Conservation (phyloP, 2,329 filamentous ascomycete species). For the Stromatinia cepivora region DNA sequence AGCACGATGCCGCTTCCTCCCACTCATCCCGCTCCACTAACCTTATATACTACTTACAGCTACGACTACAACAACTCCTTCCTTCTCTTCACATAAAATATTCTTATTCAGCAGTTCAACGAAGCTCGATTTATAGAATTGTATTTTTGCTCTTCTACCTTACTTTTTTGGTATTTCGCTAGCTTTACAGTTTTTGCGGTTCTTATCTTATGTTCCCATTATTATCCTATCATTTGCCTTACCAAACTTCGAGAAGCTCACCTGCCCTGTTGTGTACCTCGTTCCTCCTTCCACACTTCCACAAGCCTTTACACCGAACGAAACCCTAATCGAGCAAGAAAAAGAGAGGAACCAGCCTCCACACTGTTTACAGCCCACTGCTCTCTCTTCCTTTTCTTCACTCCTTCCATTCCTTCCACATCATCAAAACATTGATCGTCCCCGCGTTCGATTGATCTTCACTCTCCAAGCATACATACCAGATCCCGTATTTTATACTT, state of each 20-base stretch:
- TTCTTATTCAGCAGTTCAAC: background rate
- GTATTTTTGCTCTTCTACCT: background rate
- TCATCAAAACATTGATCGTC: slow-evolving; percentile 3
- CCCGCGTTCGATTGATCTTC: background rate
- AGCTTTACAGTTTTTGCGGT: background rate
- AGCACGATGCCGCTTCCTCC: slow-evolving; percentile 11
- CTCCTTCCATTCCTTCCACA: slow-evolving; percentile 14
- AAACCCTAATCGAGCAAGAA: slow-evolving; percentile 1
- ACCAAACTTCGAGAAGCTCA: slow-evolving; percentile 23
- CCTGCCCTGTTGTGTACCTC: slow-evolving; percentile 21
- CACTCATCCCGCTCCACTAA: slow-evolving; percentile 15
- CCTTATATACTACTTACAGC: background rate
- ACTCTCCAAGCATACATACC: background rate
- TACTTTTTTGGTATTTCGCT: background rate
- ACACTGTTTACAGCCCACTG: background rate
- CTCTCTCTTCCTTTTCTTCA: slow-evolving; percentile 3
- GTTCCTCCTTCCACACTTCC: slow-evolving; percentile 14
- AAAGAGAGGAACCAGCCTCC: slow-evolving; percentile 1
- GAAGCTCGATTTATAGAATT: background rate
- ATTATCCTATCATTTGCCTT: slow-evolving; percentile 18
- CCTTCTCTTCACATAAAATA: background rate
- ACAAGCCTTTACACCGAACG: slow-evolving; percentile 11
- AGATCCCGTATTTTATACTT: background rate
- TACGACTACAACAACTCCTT: background rate
- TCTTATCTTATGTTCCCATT: slow-evolving; percentile 3